These are phyloP conservation scores for Fusarium brevicatenulatum DNA, from an alignment of 2,329 filamentous ascomycete species.

Conservation along the genomic window DNA sequence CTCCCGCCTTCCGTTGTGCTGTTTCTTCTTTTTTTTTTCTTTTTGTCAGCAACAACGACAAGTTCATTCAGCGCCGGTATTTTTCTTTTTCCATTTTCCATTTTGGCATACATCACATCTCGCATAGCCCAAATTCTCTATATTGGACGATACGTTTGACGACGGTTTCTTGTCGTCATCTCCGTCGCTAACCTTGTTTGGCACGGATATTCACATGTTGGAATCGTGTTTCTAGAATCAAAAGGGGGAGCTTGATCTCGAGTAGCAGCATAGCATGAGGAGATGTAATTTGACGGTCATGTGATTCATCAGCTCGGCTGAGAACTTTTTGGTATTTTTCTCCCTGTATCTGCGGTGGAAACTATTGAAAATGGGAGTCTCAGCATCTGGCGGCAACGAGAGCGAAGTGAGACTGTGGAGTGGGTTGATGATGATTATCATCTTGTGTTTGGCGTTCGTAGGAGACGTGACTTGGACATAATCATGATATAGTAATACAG, in stretches of 20 bases:
- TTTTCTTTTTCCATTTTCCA: slow-evolving; percentile 29
- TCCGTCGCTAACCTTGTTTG: slow-evolving; percentile 11
- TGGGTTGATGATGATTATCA: slow-evolving; percentile 2
- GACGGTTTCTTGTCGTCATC: slow-evolving; percentile 21
- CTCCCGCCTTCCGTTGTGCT: slow-evolving; percentile 1
- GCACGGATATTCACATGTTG: slow-evolving; percentile 18
- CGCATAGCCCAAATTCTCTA: slow-evolving; percentile 17
- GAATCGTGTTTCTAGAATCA: slow-evolving; percentile 21
- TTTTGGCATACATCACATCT: slow-evolving; percentile 33
- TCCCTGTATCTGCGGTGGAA: background rate
- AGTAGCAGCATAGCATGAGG: background rate
- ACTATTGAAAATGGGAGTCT: background rate
- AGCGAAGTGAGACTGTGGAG: background rate
- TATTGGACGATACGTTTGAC: slow-evolving; percentile 11
- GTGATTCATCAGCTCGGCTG: background rate
- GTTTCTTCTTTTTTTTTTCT: background rate
- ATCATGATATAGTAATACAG: slow-evolving; percentile 39
- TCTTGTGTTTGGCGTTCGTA: slow-evolving; percentile 18
- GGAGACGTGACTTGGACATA: slow-evolving; percentile 30
- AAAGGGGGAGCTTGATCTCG: slow-evolving; percentile 1
- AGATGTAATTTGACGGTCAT: slow-evolving; percentile 13
- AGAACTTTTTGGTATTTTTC: background rate
- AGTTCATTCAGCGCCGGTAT: slow-evolving; percentile 4
- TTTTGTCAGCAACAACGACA: slow-evolving; percentile 1
- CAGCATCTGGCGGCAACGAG: slow-evolving; percentile 1